Percentiles rank a stretch among this genome's conserved stretches.
These are phyloP conservation scores for Bruguiera gymnorhiza DNA, from an alignment of 345 rosid species.

Conservation along the genomic window DNA sequence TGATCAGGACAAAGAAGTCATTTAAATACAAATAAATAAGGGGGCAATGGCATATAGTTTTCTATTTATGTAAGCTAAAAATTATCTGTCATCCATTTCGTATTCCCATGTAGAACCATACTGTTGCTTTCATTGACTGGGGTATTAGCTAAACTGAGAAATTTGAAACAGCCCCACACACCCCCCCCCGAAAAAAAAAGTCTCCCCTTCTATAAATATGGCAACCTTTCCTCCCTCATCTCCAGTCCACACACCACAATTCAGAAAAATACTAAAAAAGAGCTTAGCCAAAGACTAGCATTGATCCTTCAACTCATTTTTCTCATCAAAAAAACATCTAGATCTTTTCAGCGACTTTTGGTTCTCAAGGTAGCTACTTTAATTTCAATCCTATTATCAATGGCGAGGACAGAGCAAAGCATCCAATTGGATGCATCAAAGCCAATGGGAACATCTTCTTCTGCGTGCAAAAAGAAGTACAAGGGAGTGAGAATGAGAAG, in stretches of 20 bases:
- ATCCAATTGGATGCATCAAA: conserved; percentile 30
- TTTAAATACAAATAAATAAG: not conserved
- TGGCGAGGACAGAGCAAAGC: conserved; percentile 66
- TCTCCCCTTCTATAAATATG: not conserved
- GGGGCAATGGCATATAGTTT: not conserved
- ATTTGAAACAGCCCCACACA: not conserved
- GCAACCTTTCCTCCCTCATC: not conserved
- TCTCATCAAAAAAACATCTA: not conserved
- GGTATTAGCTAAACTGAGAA: not conserved
- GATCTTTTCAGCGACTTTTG: not conserved
- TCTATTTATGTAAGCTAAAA: not conserved
- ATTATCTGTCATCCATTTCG: conserved; percentile 1
- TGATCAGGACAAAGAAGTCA: not conserved
- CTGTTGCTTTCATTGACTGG: conserved; percentile 2
- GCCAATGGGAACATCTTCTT: conserved; percentile 20
- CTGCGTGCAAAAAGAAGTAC: conserved; percentile 50
- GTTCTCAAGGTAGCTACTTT: not conserved
- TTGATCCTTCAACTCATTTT: not conserved
- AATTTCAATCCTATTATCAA: conserved; percentile 7
- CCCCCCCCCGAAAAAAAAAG: too few relatives aligned
- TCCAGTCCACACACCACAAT: not conserved
- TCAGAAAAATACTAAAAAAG: not conserved
- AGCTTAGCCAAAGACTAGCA: not conserved
- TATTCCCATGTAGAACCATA: not conserved
- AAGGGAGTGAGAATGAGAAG: conserved; percentile 99